Evolutionary conservation across 148 eudicot genomes (phyloP).

Genomic region (Rheum nobile): DNA sequence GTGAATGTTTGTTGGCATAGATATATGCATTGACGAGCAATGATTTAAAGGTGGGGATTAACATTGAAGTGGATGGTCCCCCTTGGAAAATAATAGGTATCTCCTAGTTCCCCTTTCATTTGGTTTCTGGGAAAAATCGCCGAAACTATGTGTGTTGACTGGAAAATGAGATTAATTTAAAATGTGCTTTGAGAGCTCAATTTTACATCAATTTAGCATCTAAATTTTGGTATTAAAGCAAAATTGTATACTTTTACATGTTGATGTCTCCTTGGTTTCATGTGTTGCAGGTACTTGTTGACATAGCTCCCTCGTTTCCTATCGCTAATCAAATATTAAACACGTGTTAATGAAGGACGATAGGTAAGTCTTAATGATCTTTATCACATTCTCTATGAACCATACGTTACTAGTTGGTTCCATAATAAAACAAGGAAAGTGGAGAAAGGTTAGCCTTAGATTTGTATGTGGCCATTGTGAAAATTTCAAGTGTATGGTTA

Average conservation of each 20-base stretch:
- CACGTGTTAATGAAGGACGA: neutral
- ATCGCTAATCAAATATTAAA: conserved; percentile 43
- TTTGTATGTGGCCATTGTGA: neutral
- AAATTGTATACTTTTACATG: too few relatives aligned
- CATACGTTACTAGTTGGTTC: neutral
- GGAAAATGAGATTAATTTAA: conserved; percentile 5
- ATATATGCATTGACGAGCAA: conserved; percentile 77
- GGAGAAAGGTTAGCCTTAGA: neutral
- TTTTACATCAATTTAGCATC: neutral
- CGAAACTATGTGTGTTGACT: neutral
- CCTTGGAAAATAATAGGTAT: conserved; percentile 88
- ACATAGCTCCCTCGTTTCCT: conserved; percentile 63
- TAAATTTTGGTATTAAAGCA: neutral
- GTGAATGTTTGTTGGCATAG: conserved; percentile 22
- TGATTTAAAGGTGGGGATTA: conserved; percentile 82
- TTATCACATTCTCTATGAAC: neutral
- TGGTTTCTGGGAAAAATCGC: neutral
- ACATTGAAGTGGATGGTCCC: conserved; percentile 81
- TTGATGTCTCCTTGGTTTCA: neutral
- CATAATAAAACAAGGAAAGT: neutral
- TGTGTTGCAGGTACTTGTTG: conserved; percentile 76
- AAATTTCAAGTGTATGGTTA: conserved; percentile 1
- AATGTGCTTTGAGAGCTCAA: too few relatives aligned
- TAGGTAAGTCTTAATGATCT: neutral
- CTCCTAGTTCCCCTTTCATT: neutral